phyloP scores from a whole-genome alignment of 1,139 yeast genomes.

The Pichia sp. region DNA sequence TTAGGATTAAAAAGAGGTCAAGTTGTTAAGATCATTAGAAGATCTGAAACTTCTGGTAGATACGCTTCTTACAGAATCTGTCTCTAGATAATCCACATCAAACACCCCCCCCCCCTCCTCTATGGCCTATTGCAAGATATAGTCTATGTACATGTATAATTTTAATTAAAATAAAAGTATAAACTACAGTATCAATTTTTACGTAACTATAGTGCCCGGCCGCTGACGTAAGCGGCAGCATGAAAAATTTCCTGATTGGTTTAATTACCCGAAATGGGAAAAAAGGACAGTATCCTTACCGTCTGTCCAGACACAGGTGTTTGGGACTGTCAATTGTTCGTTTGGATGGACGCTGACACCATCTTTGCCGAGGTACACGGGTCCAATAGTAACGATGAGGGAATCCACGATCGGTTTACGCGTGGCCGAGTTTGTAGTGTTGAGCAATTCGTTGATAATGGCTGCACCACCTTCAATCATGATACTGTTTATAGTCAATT shows the following conservation, averaged over 20 bases:
- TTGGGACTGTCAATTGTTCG: conserved; percentile 36
- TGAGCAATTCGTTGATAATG: conserved; percentile 64
- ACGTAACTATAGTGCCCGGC: conserved; percentile 1
- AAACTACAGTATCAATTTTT: not conserved
- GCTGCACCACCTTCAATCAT: conserved; percentile 97
- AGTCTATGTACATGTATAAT: not conserved
- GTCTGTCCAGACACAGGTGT: conserved; percentile 62
- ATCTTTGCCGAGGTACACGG: conserved; percentile 65
- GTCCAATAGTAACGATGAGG: conserved; percentile 79
- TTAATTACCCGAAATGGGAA: conserved; percentile 32
- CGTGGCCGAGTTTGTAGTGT: not conserved
- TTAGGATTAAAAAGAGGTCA: conserved; percentile 95
- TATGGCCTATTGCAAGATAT: no score
- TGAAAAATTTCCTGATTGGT: not conserved
- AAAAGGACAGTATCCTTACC: conserved; percentile 61
- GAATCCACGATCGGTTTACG: conserved; percentile 47
- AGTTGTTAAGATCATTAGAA: conserved; percentile 93
- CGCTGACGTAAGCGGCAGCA: not conserved
- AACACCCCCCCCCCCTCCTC: no score
- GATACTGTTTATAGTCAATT: conserved; percentile 43
- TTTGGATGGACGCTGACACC: conserved; percentile 78
- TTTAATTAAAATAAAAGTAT: not conserved
- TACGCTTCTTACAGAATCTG: conserved; percentile 99
- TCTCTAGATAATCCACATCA: no score
- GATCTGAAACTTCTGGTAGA: conserved; percentile 97